Evolutionary conservation across 2,329 filamentous ascomycete species (phyloP).

Genomic region (Botryotinia narcissicola): DNA sequence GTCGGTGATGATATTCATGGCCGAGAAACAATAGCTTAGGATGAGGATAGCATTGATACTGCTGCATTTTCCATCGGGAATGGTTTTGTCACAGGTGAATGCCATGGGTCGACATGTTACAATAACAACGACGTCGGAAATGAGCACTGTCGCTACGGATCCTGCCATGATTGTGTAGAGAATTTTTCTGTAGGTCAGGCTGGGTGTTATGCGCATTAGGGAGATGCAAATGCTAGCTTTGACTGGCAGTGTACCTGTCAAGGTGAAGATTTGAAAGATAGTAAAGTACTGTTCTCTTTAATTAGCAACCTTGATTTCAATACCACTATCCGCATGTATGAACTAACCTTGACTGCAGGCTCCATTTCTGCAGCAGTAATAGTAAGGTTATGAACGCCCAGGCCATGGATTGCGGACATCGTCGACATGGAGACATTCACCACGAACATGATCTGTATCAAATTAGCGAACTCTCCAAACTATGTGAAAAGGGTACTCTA

Average conservation of each 20-base stretch:
- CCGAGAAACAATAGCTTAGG: constrained; percentile 12
- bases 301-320: neutral
- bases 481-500: neutral
- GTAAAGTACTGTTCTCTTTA: constrained; percentile 14
- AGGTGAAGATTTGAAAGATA: constrained; percentile 7
- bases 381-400: constrained; percentile 9
- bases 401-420: neutral
- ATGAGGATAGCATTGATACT: constrained; percentile 13
- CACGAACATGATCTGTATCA: constrained; percentile 4
- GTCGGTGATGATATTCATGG: constrained; percentile 17
- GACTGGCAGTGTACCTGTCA: constrained; percentile 15
- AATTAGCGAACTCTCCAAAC: neutral
- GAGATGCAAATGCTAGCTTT: constrained; percentile 16
- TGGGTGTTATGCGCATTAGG: constrained; percentile 15
- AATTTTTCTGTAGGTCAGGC: constrained; percentile 9
- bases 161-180: constrained; percentile 7
- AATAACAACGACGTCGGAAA: constrained; percentile 3
- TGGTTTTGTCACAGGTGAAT: constrained; percentile 15
- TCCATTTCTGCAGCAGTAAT: constrained; percentile 13
- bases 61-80: constrained; percentile 11
- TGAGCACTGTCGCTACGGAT: constrained; percentile 5
- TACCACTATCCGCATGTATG: neutral
- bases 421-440: constrained; percentile 8
- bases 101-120: constrained; percentile 15
- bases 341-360: constrained; percentile 13